Evolutionary conservation across 257 asterid species (phyloP).

Genomic region (Nicotiana obtusifolia): DNA sequence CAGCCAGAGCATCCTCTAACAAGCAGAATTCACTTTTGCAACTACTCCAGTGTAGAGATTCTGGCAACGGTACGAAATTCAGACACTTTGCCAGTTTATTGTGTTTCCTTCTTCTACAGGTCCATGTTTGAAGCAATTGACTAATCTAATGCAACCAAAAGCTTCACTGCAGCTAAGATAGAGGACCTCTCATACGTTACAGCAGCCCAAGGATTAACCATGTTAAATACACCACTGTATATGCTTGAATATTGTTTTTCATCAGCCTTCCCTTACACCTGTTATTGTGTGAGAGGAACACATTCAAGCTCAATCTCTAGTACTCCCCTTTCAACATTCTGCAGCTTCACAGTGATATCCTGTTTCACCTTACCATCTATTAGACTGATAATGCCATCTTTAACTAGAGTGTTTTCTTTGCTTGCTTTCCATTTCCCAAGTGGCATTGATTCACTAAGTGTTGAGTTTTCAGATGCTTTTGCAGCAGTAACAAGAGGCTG

Average conservation of each 20-base stretch:
- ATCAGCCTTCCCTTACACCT: not conserved
- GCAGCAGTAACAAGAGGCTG: slow-evolving; percentile 81
- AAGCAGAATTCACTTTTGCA: not conserved
- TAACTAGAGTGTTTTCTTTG: slow-evolving; percentile 46
- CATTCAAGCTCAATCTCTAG: slow-evolving; percentile 91
- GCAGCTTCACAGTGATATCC: slow-evolving; percentile 62
- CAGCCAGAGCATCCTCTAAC: not conserved
- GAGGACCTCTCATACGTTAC: not conserved
- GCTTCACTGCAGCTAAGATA: not conserved
- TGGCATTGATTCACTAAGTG: slow-evolving; percentile 39
- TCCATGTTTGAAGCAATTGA: not conserved
- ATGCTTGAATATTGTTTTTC: not conserved
- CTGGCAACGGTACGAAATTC: not conserved
- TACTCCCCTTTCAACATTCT: slow-evolving; percentile 73
- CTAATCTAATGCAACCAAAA: not conserved
- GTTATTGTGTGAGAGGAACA: slow-evolving; percentile 76
- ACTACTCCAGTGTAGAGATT: not conserved
- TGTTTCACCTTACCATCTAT: slow-evolving; percentile 69
- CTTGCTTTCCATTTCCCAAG: slow-evolving; percentile 46
- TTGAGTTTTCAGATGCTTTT: slow-evolving; percentile 53
- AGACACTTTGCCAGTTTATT: not conserved
- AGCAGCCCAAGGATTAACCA: not conserved
- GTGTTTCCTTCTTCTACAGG: not conserved
- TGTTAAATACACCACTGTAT: not conserved
- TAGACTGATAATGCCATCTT: slow-evolving; percentile 47